phyloP scores from a whole-genome alignment of 2,329 filamentous ascomycete genomes.

The Hypocreales sp. region DNA sequence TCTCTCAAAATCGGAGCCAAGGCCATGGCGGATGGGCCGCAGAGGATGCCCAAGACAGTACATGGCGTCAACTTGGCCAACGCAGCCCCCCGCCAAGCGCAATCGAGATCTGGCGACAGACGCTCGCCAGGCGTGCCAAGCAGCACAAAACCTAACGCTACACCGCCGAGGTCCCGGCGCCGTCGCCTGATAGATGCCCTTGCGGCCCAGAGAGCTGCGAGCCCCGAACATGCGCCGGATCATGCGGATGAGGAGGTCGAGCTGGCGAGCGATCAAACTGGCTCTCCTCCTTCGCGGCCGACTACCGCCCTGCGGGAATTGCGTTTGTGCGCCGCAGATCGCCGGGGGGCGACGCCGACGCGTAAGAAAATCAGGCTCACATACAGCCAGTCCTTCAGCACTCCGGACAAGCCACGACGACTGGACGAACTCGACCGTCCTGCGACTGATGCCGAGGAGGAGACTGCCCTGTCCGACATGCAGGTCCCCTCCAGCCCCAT shows the following conservation, averaged over 20 bases:
- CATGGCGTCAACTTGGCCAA: too few species aligned
- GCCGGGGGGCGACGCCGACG: slow-evolving; percentile 10
- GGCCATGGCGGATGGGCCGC: too few species aligned
- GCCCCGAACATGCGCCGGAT: background rate
- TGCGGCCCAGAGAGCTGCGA: slow-evolving; percentile 3
- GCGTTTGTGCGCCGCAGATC: slow-evolving; percentile 7
- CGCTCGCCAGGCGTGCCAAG: too few species aligned
- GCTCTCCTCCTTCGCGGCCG: background rate
- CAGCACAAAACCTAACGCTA: background rate
- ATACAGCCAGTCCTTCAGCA: slow-evolving; percentile 18
- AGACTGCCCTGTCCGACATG: slow-evolving; percentile 9
- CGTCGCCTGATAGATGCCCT: slow-evolving; percentile 7
- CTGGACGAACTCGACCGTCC: slow-evolving; percentile 8
- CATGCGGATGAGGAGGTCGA: slow-evolving; percentile 1
- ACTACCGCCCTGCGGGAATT: slow-evolving; percentile 2
- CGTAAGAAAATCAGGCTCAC: slow-evolving; percentile 18
- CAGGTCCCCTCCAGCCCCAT: slow-evolving; percentile 8
- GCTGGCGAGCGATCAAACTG: background rate
- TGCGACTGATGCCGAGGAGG: slow-evolving; percentile 3
- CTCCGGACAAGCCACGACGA: slow-evolving; percentile 12
- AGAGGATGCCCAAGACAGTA: too few species aligned
- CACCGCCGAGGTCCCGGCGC: slow-evolving; percentile 1
- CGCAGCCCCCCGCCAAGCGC: too few species aligned
- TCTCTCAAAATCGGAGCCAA: too few species aligned
- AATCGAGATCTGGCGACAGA: background rate